A percentile compares a stretch with the other conserved stretches of the same genome.
phyloP scores from a whole-genome alignment of 2,329 filamentous ascomycete genomes.

The Nigrospora osmanthi region DNA sequence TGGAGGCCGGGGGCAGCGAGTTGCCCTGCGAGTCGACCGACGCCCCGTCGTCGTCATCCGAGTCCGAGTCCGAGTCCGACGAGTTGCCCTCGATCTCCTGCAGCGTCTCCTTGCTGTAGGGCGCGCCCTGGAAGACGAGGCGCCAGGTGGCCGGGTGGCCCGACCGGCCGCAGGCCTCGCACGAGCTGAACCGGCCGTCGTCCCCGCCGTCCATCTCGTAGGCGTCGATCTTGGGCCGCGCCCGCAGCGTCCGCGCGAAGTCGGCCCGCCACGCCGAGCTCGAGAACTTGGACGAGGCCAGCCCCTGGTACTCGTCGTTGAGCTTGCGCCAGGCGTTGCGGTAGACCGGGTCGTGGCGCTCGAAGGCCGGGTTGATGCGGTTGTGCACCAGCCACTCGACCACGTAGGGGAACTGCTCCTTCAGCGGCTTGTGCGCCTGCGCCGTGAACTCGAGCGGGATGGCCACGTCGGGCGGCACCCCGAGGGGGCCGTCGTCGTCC shows the following conservation, averaged over 20 bases:
- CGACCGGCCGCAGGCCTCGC: conserved; percentile 64
- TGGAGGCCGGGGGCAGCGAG: conserved; percentile 26
- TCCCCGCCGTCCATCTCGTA: conserved; percentile 29
- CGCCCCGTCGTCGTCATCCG: conserved; percentile 22
- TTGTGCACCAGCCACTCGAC: conserved; percentile 79
- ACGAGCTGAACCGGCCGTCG: conserved; percentile 37
- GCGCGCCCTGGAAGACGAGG: conserved; percentile 54
- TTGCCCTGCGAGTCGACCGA: conserved; percentile 31
- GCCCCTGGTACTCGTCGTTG: conserved; percentile 60
- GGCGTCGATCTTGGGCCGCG: conserved; percentile 54
- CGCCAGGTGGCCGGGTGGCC: conserved; percentile 60
- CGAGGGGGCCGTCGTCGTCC: conserved; percentile 49
- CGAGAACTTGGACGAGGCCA: conserved; percentile 63
- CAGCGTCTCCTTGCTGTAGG: conserved; percentile 59
- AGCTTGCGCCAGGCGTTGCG: conserved; percentile 62
- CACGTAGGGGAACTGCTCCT: conserved; percentile 65
- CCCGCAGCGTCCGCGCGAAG: conserved; percentile 59
- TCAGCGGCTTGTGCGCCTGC: conserved; percentile 57
- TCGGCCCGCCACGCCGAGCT: conserved; percentile 62
- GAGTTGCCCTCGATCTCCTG: conserved; percentile 48
- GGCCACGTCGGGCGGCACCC: conserved; percentile 44
- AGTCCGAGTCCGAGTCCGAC: conserved; percentile 17
- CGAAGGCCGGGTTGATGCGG: conserved; percentile 65
- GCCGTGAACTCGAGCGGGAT: conserved; percentile 65
- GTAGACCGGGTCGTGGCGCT: conserved; percentile 54